A percentile compares a stretch with the other conserved stretches of the same genome.
phyloP scores from a whole-genome alignment of 2,329 filamentous ascomycete genomes.

The Neonectria magnoliae region DNA sequence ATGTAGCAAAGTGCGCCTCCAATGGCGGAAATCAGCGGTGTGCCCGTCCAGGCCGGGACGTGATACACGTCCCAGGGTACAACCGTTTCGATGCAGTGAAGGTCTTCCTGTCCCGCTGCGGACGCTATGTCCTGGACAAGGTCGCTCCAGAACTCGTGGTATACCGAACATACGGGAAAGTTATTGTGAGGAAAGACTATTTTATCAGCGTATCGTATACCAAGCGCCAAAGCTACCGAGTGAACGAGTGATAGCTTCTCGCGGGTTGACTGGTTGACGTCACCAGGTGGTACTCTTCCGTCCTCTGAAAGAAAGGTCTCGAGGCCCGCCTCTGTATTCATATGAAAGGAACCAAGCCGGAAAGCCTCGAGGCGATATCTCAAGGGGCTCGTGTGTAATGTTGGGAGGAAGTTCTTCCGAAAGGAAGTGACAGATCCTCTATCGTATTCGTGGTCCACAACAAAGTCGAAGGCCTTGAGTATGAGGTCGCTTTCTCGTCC shows the following conservation, averaged over 20 bases:
- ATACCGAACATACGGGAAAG: too few species aligned
- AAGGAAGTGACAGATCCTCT: too few species aligned
- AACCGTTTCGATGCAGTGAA: slow-evolving; percentile 31
- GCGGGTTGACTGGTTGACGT: slow-evolving; percentile 26
- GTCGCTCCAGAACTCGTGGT: slow-evolving; percentile 14
- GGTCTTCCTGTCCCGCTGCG: slow-evolving; percentile 2
- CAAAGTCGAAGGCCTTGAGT: too few species aligned
- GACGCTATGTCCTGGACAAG: slow-evolving; percentile 8
- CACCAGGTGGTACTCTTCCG: neutral
- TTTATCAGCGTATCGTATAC: slow-evolving; percentile 32
- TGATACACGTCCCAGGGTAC: slow-evolving; percentile 35
- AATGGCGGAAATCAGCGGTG: slow-evolving; percentile 37
- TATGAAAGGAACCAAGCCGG: slow-evolving; percentile 32
- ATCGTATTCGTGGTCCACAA: too few species aligned
- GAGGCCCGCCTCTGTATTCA: too few species aligned
- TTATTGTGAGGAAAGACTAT: too few species aligned
- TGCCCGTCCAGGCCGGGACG: slow-evolving; percentile 36
- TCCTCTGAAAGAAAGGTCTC: too few species aligned
- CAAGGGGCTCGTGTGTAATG: slow-evolving; percentile 17
- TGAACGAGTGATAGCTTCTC: slow-evolving; percentile 38
- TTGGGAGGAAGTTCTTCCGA: slow-evolving; percentile 36
- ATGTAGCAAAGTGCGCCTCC: slow-evolving; percentile 43
- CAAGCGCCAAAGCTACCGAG: slow-evolving; percentile 34
- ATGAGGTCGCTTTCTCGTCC: too few species aligned
- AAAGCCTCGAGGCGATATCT: slow-evolving; percentile 38